A percentile compares a stretch with the other conserved stretches of the same genome.
Evolutionary conservation across 78 protist species (phyloP).

Genomic region (Neovahlkampfia damariscottae): DNA sequence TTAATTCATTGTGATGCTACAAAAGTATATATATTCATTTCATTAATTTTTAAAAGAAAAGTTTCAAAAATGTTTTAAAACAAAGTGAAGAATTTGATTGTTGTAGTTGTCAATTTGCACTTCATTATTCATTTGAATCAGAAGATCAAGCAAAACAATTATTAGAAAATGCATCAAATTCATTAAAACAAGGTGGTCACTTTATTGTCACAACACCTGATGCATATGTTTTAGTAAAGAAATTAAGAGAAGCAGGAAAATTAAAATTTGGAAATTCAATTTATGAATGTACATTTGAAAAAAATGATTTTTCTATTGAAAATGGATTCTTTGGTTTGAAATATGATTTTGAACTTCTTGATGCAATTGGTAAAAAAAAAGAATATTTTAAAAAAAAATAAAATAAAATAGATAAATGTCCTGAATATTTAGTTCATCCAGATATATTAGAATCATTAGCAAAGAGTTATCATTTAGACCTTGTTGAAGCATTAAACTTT

Average conservation of each 20-base stretch:
- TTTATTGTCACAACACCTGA: slow-evolving; percentile 17
- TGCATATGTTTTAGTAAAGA: slow-evolving; percentile 6
- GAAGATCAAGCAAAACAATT: neutral
- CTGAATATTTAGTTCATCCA: neutral
- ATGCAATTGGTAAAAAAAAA: slow-evolving; percentile 2
- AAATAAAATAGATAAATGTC: neutral
- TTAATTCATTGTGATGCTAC: neutral
- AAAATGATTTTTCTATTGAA: neutral
- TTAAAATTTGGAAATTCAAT: neutral
- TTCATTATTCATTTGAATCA: slow-evolving; percentile 21
- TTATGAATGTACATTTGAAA: neutral
- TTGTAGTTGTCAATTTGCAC: slow-evolving; percentile 21
- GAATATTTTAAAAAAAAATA: slow-evolving; percentile 11
- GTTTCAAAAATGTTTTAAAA: neutral
- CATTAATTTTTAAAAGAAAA: neutral
- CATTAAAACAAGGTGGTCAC: slow-evolving; percentile 3
- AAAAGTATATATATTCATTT: neutral
- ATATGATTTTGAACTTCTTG: slow-evolving; percentile 4
- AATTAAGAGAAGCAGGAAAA: neutral
- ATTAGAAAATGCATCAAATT: slow-evolving; percentile 8
- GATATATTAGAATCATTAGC: neutral
- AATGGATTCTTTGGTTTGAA: slow-evolving; percentile 14
- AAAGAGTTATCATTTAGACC: slow-evolving; percentile 1
- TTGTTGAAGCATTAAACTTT: slow-evolving; percentile 10
- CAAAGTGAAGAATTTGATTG: slow-evolving; percentile 12